Conservation (phyloP, 2,329 filamentous ascomycete species). For the Botryotinia narcissicola region DNA sequence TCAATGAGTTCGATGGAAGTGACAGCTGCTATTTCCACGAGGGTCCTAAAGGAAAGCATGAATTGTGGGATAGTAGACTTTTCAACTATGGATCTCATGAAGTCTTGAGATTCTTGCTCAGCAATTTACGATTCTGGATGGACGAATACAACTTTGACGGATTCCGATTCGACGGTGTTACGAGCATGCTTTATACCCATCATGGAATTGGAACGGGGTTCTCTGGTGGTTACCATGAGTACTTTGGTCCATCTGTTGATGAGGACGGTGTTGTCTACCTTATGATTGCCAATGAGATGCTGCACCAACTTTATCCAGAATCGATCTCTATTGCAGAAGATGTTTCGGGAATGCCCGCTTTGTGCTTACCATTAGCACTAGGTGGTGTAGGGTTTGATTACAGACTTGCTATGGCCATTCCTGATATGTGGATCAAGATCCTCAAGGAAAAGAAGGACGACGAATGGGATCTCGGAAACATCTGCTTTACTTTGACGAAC, state of each 20-base stretch:
- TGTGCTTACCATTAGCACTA: constrained; percentile 80
- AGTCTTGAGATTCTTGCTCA: constrained; percentile 90
- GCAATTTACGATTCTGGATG: constrained; percentile 98
- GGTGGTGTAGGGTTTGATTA: constrained; percentile 98
- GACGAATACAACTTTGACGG: constrained; percentile 96
- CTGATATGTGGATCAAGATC: constrained; percentile 99
- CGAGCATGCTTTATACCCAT: constrained; percentile 94
- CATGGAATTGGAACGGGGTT: constrained; percentile 99
- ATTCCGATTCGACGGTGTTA: constrained; percentile 97
- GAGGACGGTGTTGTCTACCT: constrained; percentile 93
- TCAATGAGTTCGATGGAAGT: constrained; percentile 94
- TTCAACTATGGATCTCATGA: constrained; percentile 98
- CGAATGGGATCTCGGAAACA: constrained; percentile 83
- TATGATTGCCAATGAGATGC: constrained; percentile 94
- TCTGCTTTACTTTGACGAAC: constrained; percentile 87
- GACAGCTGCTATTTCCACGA: constrained; percentile 96
- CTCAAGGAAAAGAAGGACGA: constrained; percentile 86
- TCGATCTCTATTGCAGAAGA: constrained; percentile 93
- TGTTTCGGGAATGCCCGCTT: constrained; percentile 96
- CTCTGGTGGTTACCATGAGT: constrained; percentile 96
- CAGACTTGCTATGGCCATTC: constrained; percentile 93
- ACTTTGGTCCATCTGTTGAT: constrained; percentile 86
- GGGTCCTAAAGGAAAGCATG: constrained; percentile 79
- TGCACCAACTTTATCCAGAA: constrained; percentile 85
- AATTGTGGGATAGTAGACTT: constrained; percentile 91